phyloP scores from a whole-genome alignment of 2,329 filamentous ascomycete species.

The Aspergillus spinulosporus region DNA sequence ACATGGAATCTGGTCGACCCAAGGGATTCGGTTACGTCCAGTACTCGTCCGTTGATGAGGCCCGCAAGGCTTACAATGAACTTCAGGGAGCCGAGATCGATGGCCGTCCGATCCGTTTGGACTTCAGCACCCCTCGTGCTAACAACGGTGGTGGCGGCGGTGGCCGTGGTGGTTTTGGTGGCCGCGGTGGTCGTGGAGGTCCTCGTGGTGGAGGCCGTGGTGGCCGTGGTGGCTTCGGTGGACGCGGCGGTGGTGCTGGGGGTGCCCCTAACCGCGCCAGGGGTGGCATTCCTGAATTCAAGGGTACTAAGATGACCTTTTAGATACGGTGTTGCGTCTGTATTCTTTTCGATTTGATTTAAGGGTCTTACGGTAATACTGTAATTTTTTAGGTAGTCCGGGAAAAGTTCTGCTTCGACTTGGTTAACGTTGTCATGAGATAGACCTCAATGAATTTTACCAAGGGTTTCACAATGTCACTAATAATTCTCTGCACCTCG shows the following conservation, averaged over 20 bases:
- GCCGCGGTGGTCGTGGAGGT: conserved; percentile 54
- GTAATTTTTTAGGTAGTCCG: not conserved
- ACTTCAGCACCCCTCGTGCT: conserved; percentile 71
- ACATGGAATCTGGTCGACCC: conserved; percentile 76
- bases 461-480: not conserved
- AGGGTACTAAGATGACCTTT: conserved; percentile 79
- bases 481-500: no score
- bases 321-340: conserved; percentile 30
- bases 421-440: conserved; percentile 4
- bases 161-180: conserved; percentile 55
- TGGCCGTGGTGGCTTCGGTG: conserved; percentile 53
- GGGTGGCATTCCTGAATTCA: conserved; percentile 64
- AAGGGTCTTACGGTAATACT: not conserved
- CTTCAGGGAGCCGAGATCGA: conserved; percentile 71
- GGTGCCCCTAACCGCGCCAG: conserved; percentile 52
- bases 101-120: conserved; percentile 75
- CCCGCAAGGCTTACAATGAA: conserved; percentile 69
- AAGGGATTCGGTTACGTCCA: conserved; percentile 94
- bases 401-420: conserved; percentile 9
- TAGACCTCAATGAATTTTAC: conserved; percentile 13
- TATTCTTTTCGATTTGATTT: conserved; percentile 1
- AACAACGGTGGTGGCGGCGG: conserved; percentile 51
- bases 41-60: conserved; percentile 79
- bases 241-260: conserved; percentile 53
- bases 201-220: conserved; percentile 48